Evolutionary conservation across 2,329 filamentous ascomycete genomes (phyloP), one percentile per base, ranked within the genome.

Genomic region (Lachnellula suecica): DNA sequence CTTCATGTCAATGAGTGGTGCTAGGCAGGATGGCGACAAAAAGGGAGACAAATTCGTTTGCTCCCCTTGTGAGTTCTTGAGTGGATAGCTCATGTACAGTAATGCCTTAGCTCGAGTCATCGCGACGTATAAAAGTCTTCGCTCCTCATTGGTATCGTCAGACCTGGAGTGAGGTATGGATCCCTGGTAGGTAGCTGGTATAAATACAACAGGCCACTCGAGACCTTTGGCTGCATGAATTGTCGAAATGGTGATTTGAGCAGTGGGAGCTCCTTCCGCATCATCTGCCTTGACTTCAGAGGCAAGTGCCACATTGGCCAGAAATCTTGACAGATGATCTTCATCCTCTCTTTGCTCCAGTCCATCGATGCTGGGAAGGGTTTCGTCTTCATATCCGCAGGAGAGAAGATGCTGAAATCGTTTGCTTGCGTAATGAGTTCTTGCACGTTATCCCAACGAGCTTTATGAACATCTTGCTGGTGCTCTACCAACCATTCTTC

Each of bases 191-290:
- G 91, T 87, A 1, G 89, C 89, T 5, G 94, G 92, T 15, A 97
- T 85, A 68, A 97, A 97, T 1, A 97, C 91, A 1, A 96, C 79
- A 0, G 93, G 93, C 94, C 94, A 99, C 69, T 99, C 93, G 1
- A 99, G 77, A 3, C 93, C 93, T 70, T 99, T 99, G 2, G 93
- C 91, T 0, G 92, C 91, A 67, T 99, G 93, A 10, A 99, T 97
- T 0, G 93, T 99, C 5, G 91, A 97, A 22, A 99, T 90, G 0
- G 92, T 97, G 19, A 97, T 83, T 61, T 89, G 78, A 2, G 81
- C 75, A 24, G 77, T 80, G 24, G 75, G 75, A 47, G 81, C 78
- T 20, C 77, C 75, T 2, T 79, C 76, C 2, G 81, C 77, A 9
- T 82, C 78, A 22, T 84, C 80, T 17, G 81, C 82, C 61, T 90